Percentiles rank a stretch among this genome's conserved stretches.
phyloP scores from a whole-genome alignment of 768 basidiomycete species.

The Agrocybe pediades region DNA sequence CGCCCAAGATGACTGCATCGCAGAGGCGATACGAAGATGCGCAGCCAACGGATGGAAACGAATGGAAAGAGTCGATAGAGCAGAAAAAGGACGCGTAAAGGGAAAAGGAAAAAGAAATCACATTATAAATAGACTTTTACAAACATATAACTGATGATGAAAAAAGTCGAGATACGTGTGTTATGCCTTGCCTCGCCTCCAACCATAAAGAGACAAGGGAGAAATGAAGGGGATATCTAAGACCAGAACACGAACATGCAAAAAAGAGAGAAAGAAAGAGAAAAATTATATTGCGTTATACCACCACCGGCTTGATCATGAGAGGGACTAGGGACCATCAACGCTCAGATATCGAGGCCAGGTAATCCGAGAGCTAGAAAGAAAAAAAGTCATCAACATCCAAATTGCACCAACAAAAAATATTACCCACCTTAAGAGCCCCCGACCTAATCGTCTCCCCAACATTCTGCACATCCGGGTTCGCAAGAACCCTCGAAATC shows the following conservation, averaged over 20 bases:
- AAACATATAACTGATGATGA: no score
- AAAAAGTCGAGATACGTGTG: neutral
- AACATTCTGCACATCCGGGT: slow-evolving; percentile 86
- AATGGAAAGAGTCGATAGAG: neutral
- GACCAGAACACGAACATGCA: neutral
- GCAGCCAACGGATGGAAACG: no score
- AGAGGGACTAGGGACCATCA: neutral
- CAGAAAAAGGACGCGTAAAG: no score
- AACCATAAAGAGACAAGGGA: neutral
- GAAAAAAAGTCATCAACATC: slow-evolving; percentile 2
- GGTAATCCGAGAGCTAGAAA: slow-evolving; percentile 59
- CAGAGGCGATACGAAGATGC: no score
- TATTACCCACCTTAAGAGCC: slow-evolving; percentile 69
- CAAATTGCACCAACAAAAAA: neutral
- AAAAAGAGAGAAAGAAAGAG: neutral
- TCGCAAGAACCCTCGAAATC: slow-evolving; percentile 70
- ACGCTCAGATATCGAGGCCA: slow-evolving; percentile 67
- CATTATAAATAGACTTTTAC: neutral
- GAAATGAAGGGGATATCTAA: neutral
- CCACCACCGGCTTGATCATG: no score
- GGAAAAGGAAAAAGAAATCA: neutral
- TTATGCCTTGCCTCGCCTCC: neutral
- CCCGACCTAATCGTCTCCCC: slow-evolving; percentile 78
- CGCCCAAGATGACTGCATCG: no score
- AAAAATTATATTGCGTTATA: no score